Base-by-base conservation (phyloP, 176 grass and related monocot species). In the Avena eriantha region DNA sequence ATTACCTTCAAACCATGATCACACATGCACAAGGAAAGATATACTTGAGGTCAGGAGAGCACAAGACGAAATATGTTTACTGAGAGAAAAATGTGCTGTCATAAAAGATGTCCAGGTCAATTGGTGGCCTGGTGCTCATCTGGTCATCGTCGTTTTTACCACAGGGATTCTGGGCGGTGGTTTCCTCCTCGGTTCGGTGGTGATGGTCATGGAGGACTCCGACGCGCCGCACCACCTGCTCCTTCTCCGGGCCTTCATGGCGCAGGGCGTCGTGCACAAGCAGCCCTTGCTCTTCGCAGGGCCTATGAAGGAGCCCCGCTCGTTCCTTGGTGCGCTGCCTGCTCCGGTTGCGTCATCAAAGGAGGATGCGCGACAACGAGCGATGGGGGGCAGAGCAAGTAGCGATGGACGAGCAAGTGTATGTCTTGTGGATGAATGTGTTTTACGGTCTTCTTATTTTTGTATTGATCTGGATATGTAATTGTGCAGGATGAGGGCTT, bases 131-230 rank as follows among this genome's bases (percentile, higher is more conserved):
- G 15, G 26, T 60, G 45, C 21, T 58, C 31, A 54, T n/a, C 55
- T 24, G 1, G 39, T 43, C 45, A 18, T 23, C 0, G 35, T 36
- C 9, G 15, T 45, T 55, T 70, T 16, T 39, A 21, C 69, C 84
- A 55, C 61, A 98, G 96, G 82, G 64, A 98, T 98, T 71, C 89
- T 98, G 45, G 96, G 93, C 18, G 93, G 96, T 6, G 96, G 93
- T 1, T 94, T 96, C 72, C 84, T 92, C 55, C 77, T 98, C 8
- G 93, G 96, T 1, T 93, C 96, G 24, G 41, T 98, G 21, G 93
- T 95, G 36, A 96, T 96, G 92, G 74, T 98, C 60, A 98, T 98
- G 92, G 96, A 98, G 84, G 96, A 98, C 2, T 59, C 82, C 2
- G 93, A 98, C 69, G 93, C 92, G 0, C 93, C 93, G 0, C 96